Percentiles rank a stretch among this genome's conserved stretches.
These are phyloP conservation scores for Penicillium rolfsii DNA, from an alignment of 2,329 filamentous ascomycete species.

Conservation along the genomic window DNA sequence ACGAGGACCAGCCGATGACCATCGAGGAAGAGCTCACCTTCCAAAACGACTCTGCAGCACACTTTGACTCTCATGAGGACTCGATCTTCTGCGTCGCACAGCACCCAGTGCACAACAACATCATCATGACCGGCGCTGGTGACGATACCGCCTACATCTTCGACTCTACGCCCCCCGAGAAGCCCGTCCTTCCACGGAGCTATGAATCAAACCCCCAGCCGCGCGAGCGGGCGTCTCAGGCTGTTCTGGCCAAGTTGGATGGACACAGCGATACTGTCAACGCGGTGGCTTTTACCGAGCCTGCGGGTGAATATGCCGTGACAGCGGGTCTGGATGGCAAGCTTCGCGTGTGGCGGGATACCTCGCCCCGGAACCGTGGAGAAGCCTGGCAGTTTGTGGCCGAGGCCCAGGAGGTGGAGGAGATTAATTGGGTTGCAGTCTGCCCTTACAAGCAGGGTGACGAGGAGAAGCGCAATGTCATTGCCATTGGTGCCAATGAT, in stretches of 20 bases:
- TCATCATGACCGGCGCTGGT: conserved; percentile 85
- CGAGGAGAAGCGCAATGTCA: conserved; percentile 69
- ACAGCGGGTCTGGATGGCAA: conserved; percentile 86
- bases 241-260: conserved; percentile 73
- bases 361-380: conserved; percentile 50
- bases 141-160: conserved; percentile 87
- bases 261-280: conserved; percentile 93
- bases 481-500: conserved; percentile 86
- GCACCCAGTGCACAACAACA: conserved; percentile 75
- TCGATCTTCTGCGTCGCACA: conserved; percentile 94
- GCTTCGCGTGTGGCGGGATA: conserved; percentile 69
- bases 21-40: conserved; percentile 65
- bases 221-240: conserved; percentile 63
- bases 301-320: conserved; percentile 80
- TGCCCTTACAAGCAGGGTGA: conserved; percentile 65
- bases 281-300: conserved; percentile 79
- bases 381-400: conserved; percentile 68
- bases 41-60: conserved; percentile 89
- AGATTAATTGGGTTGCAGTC: conserved; percentile 85
- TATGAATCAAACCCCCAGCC: conserved; percentile 70
- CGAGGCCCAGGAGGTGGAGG: conserved; percentile 85
- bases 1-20: conserved; percentile 57
- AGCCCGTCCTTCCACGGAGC: conserved; percentile 73
- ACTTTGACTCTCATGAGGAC: conserved; percentile 89
- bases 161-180: conserved; percentile 66